These are phyloP conservation scores for Zygotorulaspora florentina DNA, from an alignment of 805 yeast species.

Conservation along the genomic window DNA sequence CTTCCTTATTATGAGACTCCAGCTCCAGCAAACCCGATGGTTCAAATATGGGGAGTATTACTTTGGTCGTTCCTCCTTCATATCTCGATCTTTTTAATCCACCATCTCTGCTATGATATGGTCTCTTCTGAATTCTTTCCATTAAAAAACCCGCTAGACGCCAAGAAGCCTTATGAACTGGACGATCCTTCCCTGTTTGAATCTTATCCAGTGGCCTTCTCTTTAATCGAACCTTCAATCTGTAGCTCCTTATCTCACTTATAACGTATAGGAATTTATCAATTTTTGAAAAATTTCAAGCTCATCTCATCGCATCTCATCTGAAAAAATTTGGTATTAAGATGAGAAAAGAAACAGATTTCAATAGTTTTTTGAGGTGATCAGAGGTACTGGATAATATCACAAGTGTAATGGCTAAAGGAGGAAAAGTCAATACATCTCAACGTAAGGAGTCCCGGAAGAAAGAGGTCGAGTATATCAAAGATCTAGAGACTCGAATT, in stretches of 20 bases:
- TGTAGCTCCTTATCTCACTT: neutral
- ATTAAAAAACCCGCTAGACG: slow-evolving; percentile 9
- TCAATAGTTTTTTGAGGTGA: too few relatives aligned
- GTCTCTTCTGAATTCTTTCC: slow-evolving; percentile 10
- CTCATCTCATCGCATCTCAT: slow-evolving; percentile 23
- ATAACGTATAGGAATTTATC: neutral
- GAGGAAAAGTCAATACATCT: slow-evolving; percentile 30
- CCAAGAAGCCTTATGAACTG: too few relatives aligned
- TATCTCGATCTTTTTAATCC: slow-evolving; percentile 4
- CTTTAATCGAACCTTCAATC: neutral
- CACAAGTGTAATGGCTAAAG: slow-evolving; percentile 35
- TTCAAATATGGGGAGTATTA: slow-evolving; percentile 31
- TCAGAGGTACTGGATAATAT: too few relatives aligned
- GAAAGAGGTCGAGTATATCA: slow-evolving; percentile 36
- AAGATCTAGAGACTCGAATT: slow-evolving; percentile 46
- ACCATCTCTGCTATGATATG: neutral
- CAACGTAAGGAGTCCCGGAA: slow-evolving; percentile 39
- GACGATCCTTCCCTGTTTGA: too few relatives aligned
- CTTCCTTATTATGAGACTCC: slow-evolving; percentile 37
- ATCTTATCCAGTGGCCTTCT: too few relatives aligned
- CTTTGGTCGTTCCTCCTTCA: slow-evolving; percentile 5
- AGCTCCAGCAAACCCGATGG: slow-evolving; percentile 43
- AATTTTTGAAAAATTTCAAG: slow-evolving; percentile 12
- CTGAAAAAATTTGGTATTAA: slow-evolving; percentile 1
- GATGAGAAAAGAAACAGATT: too few relatives aligned